Evolutionary conservation across 805 yeast species (phyloP), one percentile per base, ranked within the genome.

Genomic region (Diddensiella transvaalensis): DNA sequence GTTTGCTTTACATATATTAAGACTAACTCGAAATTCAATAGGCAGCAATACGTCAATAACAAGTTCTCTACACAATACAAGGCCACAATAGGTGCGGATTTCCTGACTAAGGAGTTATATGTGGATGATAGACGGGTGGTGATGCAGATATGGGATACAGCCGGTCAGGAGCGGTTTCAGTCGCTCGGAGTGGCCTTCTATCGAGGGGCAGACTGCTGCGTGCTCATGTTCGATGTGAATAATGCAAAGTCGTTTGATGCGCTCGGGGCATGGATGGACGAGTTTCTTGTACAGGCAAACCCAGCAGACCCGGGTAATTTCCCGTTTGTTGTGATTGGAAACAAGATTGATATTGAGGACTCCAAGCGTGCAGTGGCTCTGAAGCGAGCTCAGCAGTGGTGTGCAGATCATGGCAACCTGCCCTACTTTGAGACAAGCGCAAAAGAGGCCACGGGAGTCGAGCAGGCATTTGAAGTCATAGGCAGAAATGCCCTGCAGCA

Each of bases 351-450:
- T 67, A 87, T 87, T 33, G 98, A 91, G 62, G 98, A 91, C 60
- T 76, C 83, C 57, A 87, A 89, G 69, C 81, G 95, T 57, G 82
- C 81, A 40, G 85, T 83, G 64, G 70, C 80, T 62, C 58, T 73
- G 32, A 79, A 79, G 61, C 72, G 77, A 54, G 87, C 84, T 6
- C 80, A 78, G 59, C 79, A 79, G 40, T 75, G 78, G 66, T 80
- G 85, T 47, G 78, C 75, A 48, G 75, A 78, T 42, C 68, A 77
- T 55, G 85, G 95, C 69, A 87, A 89, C 54, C 74, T 89, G 52
- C 98, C 99, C 2, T 82, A 90, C 51, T 91, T 93, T 63, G 96
- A 91, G 68, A 91, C 99, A n/a, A 83, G 93, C 74, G 99, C 99
- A 17, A 93, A 91, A 71, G 96, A 89, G 66, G 89, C 93, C 13